Conservation (phyloP, 768 basidiomycete genomes). For the Hygrocybe coccinea region DNA sequence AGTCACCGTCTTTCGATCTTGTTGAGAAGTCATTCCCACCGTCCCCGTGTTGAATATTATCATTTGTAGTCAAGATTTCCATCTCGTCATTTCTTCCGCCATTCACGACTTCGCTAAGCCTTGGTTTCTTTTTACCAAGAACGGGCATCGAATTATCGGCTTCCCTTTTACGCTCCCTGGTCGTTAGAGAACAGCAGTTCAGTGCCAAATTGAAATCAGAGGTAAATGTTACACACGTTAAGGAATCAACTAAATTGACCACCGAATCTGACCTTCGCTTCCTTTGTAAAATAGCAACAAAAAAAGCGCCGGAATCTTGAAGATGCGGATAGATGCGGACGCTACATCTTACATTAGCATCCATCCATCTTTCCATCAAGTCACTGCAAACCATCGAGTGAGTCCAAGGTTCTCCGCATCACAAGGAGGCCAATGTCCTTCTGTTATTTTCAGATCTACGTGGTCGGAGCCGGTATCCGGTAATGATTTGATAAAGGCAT, state of each 20-base stretch:
- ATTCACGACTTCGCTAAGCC: conserved; percentile 25
- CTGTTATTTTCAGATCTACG: conserved; percentile 55
- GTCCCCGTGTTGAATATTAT: not conserved
- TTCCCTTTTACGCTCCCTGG: conserved; percentile 50
- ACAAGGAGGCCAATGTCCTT: conserved; percentile 76
- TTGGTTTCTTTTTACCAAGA: conserved; percentile 50
- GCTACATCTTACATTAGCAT: conserved; percentile 34
- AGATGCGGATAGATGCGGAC: conserved; percentile 90
- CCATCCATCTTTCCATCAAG: not conserved
- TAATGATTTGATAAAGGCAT: conserved; percentile 50
- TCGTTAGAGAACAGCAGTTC: conserved; percentile 15
- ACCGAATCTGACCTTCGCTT: conserved; percentile 18
- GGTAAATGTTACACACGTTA: not conserved
- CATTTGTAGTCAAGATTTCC: too few relatives aligned
- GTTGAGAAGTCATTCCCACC: not conserved
- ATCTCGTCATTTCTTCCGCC: not conserved
- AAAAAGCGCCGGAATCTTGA: conserved; percentile 97
- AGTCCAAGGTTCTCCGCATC: conserved; percentile 59
- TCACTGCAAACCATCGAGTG: conserved; percentile 58
- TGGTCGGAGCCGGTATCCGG: conserved; percentile 12
- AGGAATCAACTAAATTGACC: not conserved
- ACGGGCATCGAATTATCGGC: conserved; percentile 35
- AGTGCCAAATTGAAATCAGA: not conserved
- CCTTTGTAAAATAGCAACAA: conserved; percentile 82
- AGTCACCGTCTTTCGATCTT: not conserved